Base-by-base conservation (phyloP, 2,329 filamentous ascomycete species). In the Trichoderma sp. region DNA sequence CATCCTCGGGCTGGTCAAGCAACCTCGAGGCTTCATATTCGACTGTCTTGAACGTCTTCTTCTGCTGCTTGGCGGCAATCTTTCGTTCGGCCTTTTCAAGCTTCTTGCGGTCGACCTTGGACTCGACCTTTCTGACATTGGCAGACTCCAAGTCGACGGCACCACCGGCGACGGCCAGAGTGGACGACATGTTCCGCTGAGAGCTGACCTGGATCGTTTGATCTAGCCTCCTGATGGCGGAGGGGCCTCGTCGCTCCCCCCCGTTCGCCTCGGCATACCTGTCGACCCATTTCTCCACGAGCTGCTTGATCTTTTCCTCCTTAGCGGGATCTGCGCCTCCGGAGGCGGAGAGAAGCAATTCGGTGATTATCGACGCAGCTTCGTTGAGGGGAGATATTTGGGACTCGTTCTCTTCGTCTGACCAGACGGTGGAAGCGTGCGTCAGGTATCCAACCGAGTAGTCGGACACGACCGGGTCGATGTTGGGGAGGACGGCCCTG, bases 61-160 rank as follows among this genome's bases (percentile, higher is more conserved):
- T 97, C 82, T 93, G 95, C 83, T 98, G 95, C 84, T 99, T 99
- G 75, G 94, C 94, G 58, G 93, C 92, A 77, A 99, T 95, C 84
- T 99, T 99, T 72, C 92, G 87, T 82, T 99, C 95, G 1, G 95
- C 95, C 83, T 99, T 99, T 80, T 99, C 95, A 22, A 99, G 89
- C 86, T 99, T 99, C 90, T 98, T 99, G 77, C 90, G 90, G 81
- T 99, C 95, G 70, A 99, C 95, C 78, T 94, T 93, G 74, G 94
- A 98, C 82, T 99, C 95, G 68, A 99, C 92, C 82, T 98, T 98
- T 75, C 94, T 88, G 45, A 88, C 86, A 77, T 96, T 97, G 76
- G 94, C 93, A 67, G 94, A 96, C 80, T 99, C 95, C 29, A 99
- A 86, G 76, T 99, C 95, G 45, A 99, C 93, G 69, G 86, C 90